A percentile compares a stretch with the other conserved stretches of the same genome.
Conservation (phyloP, 805 yeast species). For the Hanseniaspora meyeri region DNA sequence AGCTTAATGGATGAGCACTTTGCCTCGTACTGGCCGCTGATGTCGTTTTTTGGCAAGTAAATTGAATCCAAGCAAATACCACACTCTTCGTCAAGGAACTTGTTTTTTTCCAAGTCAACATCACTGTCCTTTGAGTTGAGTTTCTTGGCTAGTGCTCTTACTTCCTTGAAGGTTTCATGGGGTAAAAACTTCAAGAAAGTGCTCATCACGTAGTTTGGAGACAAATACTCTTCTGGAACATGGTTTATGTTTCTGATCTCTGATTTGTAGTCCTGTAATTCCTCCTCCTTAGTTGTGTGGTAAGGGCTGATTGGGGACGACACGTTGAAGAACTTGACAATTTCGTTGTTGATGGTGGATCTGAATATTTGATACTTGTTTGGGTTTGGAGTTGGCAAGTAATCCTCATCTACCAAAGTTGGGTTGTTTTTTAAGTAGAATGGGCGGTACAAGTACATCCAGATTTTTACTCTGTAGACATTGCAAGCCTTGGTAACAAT, state of each 20-base stretch:
- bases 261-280: neutral
- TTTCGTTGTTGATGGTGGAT: neutral
- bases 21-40: neutral
- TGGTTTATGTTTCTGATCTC: neutral
- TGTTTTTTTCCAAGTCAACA: neutral
- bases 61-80: neutral
- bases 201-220: neutral
- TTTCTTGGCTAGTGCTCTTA: neutral
- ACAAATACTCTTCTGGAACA: neutral
- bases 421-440: neutral
- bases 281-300: neutral
- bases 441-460: neutral
- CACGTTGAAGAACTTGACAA: neutral
- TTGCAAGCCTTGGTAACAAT: neutral
- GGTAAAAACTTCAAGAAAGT: conserved; percentile 1
- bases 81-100: neutral
- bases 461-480: neutral
- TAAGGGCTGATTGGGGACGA: neutral
- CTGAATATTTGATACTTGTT: neutral
- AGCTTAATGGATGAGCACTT: neutral
- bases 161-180: neutral
- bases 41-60: neutral
- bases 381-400: neutral
- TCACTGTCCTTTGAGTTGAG: neutral
- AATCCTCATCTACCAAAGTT: neutral